A percentile compares a stretch with the other conserved stretches of the same genome.
Conservation (phyloP, 192 early-diverging fungal genomes). For the Backusella parvicylindrica region DNA sequence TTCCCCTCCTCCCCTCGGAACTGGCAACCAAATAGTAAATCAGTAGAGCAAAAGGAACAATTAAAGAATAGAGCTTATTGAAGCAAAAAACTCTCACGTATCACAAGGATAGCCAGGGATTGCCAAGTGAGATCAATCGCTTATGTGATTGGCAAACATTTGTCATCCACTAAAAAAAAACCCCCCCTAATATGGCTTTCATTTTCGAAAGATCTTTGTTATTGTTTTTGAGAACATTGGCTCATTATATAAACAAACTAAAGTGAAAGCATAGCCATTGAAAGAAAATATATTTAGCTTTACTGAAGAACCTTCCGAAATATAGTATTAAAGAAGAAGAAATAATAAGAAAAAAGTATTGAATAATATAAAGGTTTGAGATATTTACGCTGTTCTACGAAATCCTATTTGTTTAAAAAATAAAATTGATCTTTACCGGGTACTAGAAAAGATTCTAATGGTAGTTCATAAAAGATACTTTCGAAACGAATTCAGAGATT, state of each 20-base stretch:
- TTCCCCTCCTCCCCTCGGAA: no score
- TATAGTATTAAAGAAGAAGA: neutral
- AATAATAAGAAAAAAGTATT: neutral
- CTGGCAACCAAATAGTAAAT: neutral
- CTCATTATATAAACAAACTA: no score
- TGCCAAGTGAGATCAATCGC: neutral
- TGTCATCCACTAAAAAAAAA: neutral
- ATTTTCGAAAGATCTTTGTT: neutral
- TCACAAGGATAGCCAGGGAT: neutral
- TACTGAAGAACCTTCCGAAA: neutral
- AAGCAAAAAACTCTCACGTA: neutral
- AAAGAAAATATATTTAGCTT: neutral
- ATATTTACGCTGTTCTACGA: neutral
- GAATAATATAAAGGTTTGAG: neutral
- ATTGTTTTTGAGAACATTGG: neutral
- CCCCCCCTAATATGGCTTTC: neutral
- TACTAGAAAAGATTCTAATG: neutral
- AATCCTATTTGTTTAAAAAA: neutral
- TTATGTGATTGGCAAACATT: neutral
- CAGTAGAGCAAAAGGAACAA: neutral
- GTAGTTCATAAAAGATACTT: neutral
- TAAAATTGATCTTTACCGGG: neutral
- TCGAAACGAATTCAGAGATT: neutral
- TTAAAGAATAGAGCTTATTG: neutral
- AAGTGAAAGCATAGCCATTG: neutral